phyloP scores from a whole-genome alignment of 768 basidiomycete genomes.

The Tricholoma sp. region DNA sequence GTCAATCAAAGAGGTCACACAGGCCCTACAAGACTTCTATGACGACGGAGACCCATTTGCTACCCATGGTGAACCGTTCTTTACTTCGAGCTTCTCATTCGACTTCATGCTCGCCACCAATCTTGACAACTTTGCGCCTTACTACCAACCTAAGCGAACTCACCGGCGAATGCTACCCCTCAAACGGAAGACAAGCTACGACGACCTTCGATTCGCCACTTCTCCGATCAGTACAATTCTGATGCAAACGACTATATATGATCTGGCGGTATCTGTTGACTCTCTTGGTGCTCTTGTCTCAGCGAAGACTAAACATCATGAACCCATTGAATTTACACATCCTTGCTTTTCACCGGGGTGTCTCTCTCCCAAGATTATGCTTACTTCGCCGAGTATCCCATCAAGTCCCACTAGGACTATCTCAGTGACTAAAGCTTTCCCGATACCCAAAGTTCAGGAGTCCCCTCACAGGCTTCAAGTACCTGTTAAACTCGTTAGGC shows the following conservation, averaged over 20 bases:
- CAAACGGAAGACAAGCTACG: constrained; percentile 5
- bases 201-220: background rate
- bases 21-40: constrained; percentile 15
- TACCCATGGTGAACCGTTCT: constrained; percentile 14
- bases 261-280: constrained; percentile 1
- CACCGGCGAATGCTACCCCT: constrained; percentile 4
- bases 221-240: constrained; percentile 2
- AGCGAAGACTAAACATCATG: constrained; percentile 3
- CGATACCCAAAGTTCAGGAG: background rate
- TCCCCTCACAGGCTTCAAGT: background rate
- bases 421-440: background rate
- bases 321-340: background rate
- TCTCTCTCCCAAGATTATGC: constrained; percentile 11
- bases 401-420: constrained; percentile 1
- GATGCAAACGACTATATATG: constrained; percentile 16
- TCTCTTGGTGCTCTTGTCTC: background rate
- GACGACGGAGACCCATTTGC: constrained; percentile 17
- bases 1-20: constrained; percentile 9
- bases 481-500: background rate
- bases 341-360: background rate
- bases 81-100: background rate
- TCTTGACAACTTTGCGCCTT: constrained; percentile 11
- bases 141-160: background rate
- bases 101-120: constrained; percentile 1
- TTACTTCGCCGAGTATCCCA: constrained; percentile 11